Conservation (phyloP, 108 stramenopile species). For the Skeletonema potamos region DNA sequence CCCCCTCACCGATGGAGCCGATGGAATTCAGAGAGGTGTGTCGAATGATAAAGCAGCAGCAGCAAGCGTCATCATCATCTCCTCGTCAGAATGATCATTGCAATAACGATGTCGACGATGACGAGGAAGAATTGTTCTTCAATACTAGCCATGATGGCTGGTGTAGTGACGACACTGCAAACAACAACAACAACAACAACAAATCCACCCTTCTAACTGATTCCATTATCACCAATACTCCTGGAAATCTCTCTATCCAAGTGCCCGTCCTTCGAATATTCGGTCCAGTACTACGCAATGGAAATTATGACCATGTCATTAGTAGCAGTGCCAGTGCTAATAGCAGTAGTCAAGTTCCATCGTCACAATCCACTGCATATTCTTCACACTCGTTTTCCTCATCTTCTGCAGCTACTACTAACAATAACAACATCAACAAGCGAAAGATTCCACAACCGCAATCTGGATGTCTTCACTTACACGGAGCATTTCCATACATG, state of each 20-base stretch:
- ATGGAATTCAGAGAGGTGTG: slow-evolving; percentile 48
- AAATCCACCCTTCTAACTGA: background rate
- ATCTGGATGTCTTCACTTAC: slow-evolving; percentile 82
- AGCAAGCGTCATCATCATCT: background rate
- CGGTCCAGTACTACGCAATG: slow-evolving; percentile 63
- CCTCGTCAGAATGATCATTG: background rate
- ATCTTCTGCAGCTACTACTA: background rate
- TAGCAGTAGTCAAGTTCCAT: background rate
- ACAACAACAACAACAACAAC: background rate
- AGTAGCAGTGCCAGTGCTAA: background rate
- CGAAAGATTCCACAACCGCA: slow-evolving; percentile 46
- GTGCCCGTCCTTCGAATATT: slow-evolving; percentile 83
- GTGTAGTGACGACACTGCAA: background rate
- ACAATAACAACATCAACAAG: too few relatives aligned
- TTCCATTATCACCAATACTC: background rate
- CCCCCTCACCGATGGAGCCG: slow-evolving; percentile 69
- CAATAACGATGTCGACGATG: background rate
- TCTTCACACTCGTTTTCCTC: background rate
- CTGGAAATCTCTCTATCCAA: slow-evolving; percentile 10
- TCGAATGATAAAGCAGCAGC: background rate
- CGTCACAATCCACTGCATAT: background rate
- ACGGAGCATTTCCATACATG: slow-evolving; percentile 86
- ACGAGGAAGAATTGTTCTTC: background rate
- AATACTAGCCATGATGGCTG: background rate
- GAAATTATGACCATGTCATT: background rate